phyloP scores from a whole-genome alignment of 1,284 basidiomycete genomes.

The Cryptococcus deneoformans region DNA sequence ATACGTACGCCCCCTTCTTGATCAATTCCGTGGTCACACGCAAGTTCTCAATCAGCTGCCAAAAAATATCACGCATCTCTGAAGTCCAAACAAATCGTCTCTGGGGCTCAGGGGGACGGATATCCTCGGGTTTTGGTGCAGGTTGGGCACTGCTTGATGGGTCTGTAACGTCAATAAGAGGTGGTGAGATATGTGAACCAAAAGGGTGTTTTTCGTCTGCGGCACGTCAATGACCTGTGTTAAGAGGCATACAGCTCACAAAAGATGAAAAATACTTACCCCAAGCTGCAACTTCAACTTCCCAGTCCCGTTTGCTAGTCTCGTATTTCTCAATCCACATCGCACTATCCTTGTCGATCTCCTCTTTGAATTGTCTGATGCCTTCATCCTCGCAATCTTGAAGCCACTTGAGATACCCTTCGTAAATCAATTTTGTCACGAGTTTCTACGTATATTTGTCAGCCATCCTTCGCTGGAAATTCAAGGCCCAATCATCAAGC shows the following conservation, averaged over 20 bases:
- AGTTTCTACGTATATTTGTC: slow-evolving; percentile 35
- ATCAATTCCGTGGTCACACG: slow-evolving; percentile 34
- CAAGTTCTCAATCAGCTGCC: slow-evolving; percentile 39
- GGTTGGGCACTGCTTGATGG: not conserved
- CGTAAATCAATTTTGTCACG: slow-evolving; percentile 29
- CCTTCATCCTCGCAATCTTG: slow-evolving; percentile 29
- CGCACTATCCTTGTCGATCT: slow-evolving; percentile 16
- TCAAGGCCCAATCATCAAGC: not conserved
- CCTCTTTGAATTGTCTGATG: slow-evolving; percentile 11
- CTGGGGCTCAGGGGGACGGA: slow-evolving; percentile 21
- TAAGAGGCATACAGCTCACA: too few relatives aligned
- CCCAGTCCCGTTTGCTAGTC: slow-evolving; percentile 8
- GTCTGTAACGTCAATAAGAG: slow-evolving; percentile 16
- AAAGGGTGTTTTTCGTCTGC: too few relatives aligned
- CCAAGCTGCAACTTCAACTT: slow-evolving; percentile 20
- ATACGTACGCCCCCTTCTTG: slow-evolving; percentile 30
- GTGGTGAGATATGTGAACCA: too few relatives aligned
- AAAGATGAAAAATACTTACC: slow-evolving; percentile 12
- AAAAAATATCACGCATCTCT: slow-evolving; percentile 40
- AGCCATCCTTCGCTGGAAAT: not conserved
- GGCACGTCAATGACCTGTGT: too few relatives aligned
- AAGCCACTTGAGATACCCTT: slow-evolving; percentile 31
- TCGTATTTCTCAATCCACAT: slow-evolving; percentile 17
- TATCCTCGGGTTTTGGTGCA: slow-evolving; percentile 1
- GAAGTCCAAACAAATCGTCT: slow-evolving; percentile 30